Conservation (phyloP, 2,329 filamentous ascomycete genomes). For the Fusarium verrucosum region DNA sequence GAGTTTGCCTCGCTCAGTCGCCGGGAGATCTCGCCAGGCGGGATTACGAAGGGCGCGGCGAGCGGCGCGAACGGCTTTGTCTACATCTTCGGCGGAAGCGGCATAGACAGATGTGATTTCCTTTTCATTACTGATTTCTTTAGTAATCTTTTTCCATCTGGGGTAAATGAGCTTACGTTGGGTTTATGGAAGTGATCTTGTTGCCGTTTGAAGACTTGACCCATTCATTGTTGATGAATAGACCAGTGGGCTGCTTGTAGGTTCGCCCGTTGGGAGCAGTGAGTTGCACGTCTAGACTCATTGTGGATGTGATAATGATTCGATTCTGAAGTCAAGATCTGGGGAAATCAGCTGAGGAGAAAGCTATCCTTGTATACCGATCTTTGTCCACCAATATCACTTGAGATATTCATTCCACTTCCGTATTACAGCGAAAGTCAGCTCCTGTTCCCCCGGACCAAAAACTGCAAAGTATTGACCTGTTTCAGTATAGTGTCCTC, state of each 20-base stretch:
- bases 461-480: constrained; percentile 15
- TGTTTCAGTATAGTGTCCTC: constrained; percentile 5
- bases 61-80: constrained; percentile 56
- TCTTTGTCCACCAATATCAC: background rate
- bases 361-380: constrained; percentile 18
- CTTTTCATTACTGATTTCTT: constrained; percentile 42
- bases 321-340: background rate
- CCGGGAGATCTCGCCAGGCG: constrained; percentile 73
- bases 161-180: constrained; percentile 41
- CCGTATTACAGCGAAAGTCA: background rate
- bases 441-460: background rate
- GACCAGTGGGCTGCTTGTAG: constrained; percentile 72
- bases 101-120: constrained; percentile 49
- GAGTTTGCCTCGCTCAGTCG: constrained; percentile 72
- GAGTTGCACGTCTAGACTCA: constrained; percentile 43
- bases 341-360: constrained; percentile 11
- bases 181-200: constrained; percentile 70
- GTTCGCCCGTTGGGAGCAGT: constrained; percentile 68
- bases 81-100: constrained; percentile 46
- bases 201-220: constrained; percentile 65
- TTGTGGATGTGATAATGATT: constrained; percentile 8
- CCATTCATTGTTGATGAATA: constrained; percentile 83
- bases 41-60: constrained; percentile 73
- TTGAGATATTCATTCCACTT: background rate
- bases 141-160: background rate